These are phyloP conservation scores for Moricandia arvensis DNA, from an alignment of 345 rosid species.

Conservation along the genomic window DNA sequence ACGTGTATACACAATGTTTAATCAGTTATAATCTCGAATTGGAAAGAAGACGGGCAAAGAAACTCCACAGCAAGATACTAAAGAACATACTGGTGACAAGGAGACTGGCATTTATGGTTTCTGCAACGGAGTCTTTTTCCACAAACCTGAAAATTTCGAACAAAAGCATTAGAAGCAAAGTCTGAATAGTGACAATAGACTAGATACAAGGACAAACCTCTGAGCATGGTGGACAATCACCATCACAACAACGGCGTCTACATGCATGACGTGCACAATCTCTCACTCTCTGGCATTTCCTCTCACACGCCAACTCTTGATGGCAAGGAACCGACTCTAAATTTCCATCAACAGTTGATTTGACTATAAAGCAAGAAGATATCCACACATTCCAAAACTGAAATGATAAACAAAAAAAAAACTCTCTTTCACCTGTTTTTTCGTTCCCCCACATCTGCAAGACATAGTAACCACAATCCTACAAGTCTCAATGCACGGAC, in stretches of 20 bases:
- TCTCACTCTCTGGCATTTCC: conserved; percentile 75
- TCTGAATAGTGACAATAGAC: not conserved
- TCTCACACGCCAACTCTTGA: conserved; percentile 89
- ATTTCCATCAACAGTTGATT: too few relatives aligned
- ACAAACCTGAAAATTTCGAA: conserved; percentile 54
- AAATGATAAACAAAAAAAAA: too few relatives aligned
- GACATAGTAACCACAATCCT: conserved; percentile 65
- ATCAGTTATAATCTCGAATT: not conserved
- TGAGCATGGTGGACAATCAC: conserved; percentile 82
- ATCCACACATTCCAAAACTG: too few relatives aligned
- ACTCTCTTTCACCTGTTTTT: conserved; percentile 49
- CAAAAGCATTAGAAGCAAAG: not conserved
- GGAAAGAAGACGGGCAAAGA: too few relatives aligned
- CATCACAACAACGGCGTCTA: conserved; percentile 90
- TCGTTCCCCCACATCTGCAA: conserved; percentile 71
- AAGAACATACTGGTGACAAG: conserved; percentile 73
- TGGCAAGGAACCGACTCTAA: conserved; percentile 62
- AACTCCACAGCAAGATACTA: too few relatives aligned
- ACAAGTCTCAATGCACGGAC: conserved; percentile 79
- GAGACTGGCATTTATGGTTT: conserved; percentile 87
- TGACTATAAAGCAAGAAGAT: too few relatives aligned
- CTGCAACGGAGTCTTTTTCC: conserved; percentile 78
- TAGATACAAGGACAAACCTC: conserved; percentile 47
- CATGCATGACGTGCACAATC: conserved; percentile 95
- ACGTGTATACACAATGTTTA: not conserved